Percentiles rank a stretch among this genome's conserved stretches.
Evolutionary conservation across 1,284 basidiomycete genomes (phyloP).

Genomic region (Microbotryum intermedium): DNA sequence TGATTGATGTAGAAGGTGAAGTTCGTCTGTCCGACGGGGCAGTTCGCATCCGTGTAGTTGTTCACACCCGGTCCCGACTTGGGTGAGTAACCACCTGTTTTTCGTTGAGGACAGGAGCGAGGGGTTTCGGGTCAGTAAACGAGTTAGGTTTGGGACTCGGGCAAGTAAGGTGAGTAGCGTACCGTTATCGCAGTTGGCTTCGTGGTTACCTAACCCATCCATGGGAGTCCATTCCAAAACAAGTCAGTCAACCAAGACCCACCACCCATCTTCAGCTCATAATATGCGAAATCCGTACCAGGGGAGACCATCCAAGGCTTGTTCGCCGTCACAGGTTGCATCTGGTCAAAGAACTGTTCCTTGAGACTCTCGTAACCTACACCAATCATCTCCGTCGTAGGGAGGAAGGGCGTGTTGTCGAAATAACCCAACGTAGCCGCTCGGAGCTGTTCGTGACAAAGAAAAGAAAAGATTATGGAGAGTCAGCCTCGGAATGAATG

Average conservation of each 20-base stretch:
- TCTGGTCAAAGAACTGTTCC: conserved; percentile 37
- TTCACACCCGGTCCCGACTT: conserved; percentile 15
- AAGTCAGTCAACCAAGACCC: background rate
- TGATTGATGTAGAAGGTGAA: conserved; percentile 34
- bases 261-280: too few species aligned
- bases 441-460: conserved; percentile 27
- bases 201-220: conserved; percentile 11
- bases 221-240: background rate
- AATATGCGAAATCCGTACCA: too few species aligned
- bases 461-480: too few species aligned
- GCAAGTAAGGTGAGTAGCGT: background rate
- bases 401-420: conserved; percentile 10
- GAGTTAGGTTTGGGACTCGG: conserved; percentile 13
- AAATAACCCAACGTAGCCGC: conserved; percentile 31
- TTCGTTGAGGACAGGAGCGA: conserved; percentile 9
- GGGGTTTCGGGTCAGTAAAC: conserved; percentile 33
- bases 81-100: conserved; percentile 8
- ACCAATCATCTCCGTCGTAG: conserved; percentile 19
- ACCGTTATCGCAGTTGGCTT: conserved; percentile 21
- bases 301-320: conserved; percentile 34
- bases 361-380: conserved; percentile 34
- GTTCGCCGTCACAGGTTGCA: conserved; percentile 29
- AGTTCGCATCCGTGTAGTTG: conserved; percentile 32
- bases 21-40: conserved; percentile 33
- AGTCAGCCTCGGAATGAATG: too few species aligned